Evolutionary conservation across 2,329 filamentous ascomycete species (phyloP).

Genomic region (Exophiala dermatitidis): DNA sequence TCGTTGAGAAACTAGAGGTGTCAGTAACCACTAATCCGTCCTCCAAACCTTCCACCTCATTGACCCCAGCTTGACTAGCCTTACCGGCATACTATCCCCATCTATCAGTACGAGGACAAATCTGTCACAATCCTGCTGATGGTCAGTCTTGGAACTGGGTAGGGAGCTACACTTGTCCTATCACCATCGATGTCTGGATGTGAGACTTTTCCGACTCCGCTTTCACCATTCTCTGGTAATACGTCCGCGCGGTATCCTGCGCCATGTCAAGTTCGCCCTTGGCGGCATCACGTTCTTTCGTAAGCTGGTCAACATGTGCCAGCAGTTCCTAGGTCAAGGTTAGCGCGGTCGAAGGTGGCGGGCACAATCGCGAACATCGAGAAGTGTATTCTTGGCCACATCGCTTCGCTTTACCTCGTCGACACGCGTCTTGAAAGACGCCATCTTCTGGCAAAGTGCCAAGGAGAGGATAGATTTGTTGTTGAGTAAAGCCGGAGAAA

Average conservation of each 20-base stretch:
- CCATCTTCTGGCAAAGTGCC: conserved; percentile 3
- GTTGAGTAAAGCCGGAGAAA: too few relatives aligned
- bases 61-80: not conserved
- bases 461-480: too few relatives aligned
- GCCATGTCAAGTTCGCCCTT: conserved; percentile 19
- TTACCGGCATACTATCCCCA: conserved; percentile 35
- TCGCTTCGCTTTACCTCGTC: conserved; percentile 11
- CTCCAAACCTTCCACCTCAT: not conserved
- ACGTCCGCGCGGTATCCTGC: conserved; percentile 17
- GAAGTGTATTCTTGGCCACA: conserved; percentile 11
- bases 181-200: conserved; percentile 18
- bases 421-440: conserved; percentile 15
- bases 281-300: conserved; percentile 14
- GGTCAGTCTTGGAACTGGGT: conserved; percentile 5
- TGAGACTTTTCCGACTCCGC: conserved; percentile 15
- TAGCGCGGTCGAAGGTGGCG: not conserved
- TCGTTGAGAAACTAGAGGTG: conserved; percentile 19
- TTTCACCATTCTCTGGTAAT: conserved; percentile 20
- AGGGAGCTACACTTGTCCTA: not conserved
- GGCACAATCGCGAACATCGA: conserved; percentile 8
- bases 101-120: conserved; percentile 27
- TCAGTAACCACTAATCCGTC: conserved; percentile 4
- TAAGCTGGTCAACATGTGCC: conserved; percentile 13
- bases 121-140: conserved; percentile 18
- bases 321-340: conserved; percentile 13